Evolutionary conservation across 345 rosid species (phyloP).

Genomic region (Dipteronia dyeriana): DNA sequence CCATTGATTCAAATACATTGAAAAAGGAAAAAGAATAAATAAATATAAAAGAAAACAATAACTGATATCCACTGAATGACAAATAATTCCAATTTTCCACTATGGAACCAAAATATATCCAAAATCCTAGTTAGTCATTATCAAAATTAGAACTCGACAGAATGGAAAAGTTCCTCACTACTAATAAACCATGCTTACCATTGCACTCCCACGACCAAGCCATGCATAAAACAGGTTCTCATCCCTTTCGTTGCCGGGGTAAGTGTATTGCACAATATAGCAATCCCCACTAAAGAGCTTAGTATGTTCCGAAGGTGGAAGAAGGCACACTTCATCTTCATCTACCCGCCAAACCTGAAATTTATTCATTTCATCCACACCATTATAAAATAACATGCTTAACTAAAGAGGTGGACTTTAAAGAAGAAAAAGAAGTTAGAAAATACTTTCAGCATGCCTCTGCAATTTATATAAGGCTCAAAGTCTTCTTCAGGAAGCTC

Average conservation of each 20-base stretch:
- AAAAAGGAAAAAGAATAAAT: not conserved
- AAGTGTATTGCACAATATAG: conserved; percentile 67
- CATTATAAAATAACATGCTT: not conserved
- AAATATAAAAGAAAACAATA: not conserved
- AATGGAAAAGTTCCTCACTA: not conserved
- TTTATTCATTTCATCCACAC: conserved; percentile 5
- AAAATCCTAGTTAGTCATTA: not conserved
- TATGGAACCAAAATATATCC: not conserved
- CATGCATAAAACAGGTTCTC: conserved; percentile 65
- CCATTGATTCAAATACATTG: not conserved
- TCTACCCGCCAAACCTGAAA: conserved; percentile 78
- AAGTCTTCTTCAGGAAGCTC: conserved; percentile 73
- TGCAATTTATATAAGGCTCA: conserved; percentile 47
- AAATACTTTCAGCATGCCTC: conserved; percentile 62
- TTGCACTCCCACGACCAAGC: conserved; percentile 65
- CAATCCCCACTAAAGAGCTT: conserved; percentile 81
- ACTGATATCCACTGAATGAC: not conserved
- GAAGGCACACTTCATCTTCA: conserved; percentile 50
- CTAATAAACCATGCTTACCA: conserved; percentile 41
- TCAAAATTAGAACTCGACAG: not conserved
- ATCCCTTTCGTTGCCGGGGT: conserved; percentile 52
- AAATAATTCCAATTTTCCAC: not conserved
- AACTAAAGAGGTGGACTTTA: not conserved
- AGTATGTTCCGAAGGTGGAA: conserved; percentile 60
- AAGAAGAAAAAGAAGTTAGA: conserved; percentile 8